Percentiles rank a stretch among this genome's conserved stretches.
These are phyloP conservation scores for Lanmaoa rubissima DNA, from an alignment of 768 basidiomycete genomes.

Conservation along the genomic window DNA sequence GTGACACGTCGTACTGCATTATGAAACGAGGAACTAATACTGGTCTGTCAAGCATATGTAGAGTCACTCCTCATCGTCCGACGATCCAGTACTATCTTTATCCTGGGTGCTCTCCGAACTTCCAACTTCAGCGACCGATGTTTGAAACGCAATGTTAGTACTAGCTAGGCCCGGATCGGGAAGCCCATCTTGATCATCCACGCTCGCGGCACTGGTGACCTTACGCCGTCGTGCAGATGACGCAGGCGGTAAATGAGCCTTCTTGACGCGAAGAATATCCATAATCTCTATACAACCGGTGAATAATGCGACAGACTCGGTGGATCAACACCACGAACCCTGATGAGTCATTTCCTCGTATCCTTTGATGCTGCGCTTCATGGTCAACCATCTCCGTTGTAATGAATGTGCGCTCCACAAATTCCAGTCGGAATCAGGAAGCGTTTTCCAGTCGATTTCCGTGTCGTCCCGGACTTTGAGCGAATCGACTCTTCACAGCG, in stretches of 20 bases:
- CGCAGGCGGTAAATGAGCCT: slow-evolving; percentile 51
- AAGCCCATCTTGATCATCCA: slow-evolving; percentile 40
- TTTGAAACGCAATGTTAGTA: slow-evolving; percentile 26
- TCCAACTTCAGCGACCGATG: slow-evolving; percentile 16
- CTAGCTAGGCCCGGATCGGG: slow-evolving; percentile 20
- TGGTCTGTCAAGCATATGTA: background rate
- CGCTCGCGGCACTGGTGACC: slow-evolving; percentile 49
- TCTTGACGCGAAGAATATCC: slow-evolving; percentile 76
- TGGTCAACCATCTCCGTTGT: slow-evolving; percentile 76
- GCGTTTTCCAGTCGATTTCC: slow-evolving; percentile 81
- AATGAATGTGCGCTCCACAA: slow-evolving; percentile 80
- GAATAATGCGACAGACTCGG: slow-evolving; percentile 3
- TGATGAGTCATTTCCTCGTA: slow-evolving; percentile 78
- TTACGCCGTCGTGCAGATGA: slow-evolving; percentile 45
- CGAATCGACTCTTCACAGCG: slow-evolving; percentile 58
- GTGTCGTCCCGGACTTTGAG: slow-evolving; percentile 75
- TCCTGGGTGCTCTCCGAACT: slow-evolving; percentile 15
- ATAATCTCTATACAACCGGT: slow-evolving; percentile 58
- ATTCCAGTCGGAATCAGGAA: slow-evolving; percentile 76
- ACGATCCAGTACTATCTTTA: slow-evolving; percentile 14
- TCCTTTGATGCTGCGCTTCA: slow-evolving; percentile 76
- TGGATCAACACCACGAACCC: slow-evolving; percentile 44
- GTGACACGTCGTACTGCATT: background rate
- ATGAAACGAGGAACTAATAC: slow-evolving; percentile 2
- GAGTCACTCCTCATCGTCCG: slow-evolving; percentile 19